phyloP scores from a whole-genome alignment of 441 rosid species.

The Gossypium laxum region DNA sequence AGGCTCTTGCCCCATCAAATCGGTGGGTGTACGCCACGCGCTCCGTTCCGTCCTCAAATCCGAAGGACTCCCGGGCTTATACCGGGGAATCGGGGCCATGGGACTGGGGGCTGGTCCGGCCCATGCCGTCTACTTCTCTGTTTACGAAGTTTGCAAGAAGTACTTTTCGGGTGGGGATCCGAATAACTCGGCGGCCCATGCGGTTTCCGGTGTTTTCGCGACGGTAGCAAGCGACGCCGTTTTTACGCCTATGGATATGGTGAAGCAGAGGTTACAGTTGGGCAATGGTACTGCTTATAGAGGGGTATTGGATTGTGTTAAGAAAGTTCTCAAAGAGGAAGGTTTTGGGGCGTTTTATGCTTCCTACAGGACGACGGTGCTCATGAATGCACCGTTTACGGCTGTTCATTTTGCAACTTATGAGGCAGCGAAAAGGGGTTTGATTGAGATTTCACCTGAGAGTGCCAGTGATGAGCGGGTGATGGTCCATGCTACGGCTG shows the following conservation, averaged over 20 bases:
- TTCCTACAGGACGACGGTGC: conserved; percentile 73
- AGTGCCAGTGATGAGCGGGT: conserved; percentile 53
- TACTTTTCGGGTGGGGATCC: conserved; percentile 51
- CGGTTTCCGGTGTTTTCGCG: conserved; percentile 65
- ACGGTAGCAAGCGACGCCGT: conserved; percentile 77
- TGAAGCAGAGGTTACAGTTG: conserved; percentile 79
- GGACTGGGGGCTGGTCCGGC: conserved; percentile 94
- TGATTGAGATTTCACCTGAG: conserved; percentile 58
- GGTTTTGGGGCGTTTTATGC: conserved; percentile 73
- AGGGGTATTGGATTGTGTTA: conserved; percentile 63
- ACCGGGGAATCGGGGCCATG: conserved; percentile 87
- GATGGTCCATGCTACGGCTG: conserved; percentile 81
- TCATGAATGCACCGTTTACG: conserved; percentile 85
- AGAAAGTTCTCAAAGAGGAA: conserved; percentile 59
- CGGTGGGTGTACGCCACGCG: conserved; percentile 56
- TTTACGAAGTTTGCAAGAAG: conserved; percentile 63
- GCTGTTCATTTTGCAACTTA: conserved; percentile 79
- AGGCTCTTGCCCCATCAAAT: conserved; percentile 60
- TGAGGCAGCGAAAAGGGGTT: conserved; percentile 63
- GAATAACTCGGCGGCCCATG: conserved; percentile 60
- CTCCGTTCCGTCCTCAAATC: conserved; percentile 51
- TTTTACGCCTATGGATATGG: conserved; percentile 88
- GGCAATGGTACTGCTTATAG: conserved; percentile 40
- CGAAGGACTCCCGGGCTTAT: conserved; percentile 53
- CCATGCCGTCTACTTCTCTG: conserved; percentile 76